A percentile compares a stretch with the other conserved stretches of the same genome.
Conservation (phyloP, 176 grass and related monocot species). For the maize (Zea mays) region Zm-B73-REFERENCE-NAM-5.0 NC_050099.1:70457501-70458000, state of each 20-base stretch:
- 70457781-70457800: slow-evolving; percentile 74
- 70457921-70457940: slow-evolving; percentile 81
- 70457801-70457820: slow-evolving; percentile 59
- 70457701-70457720: slow-evolving; percentile 52
- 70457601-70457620: slow-evolving; percentile 78
- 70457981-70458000: neutral
- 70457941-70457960: neutral
- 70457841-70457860: slow-evolving; percentile 88
- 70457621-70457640: slow-evolving; percentile 81
- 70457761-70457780: slow-evolving; percentile 76
- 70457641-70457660: slow-evolving; percentile 65
- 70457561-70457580: slow-evolving; percentile 83
- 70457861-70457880: slow-evolving; percentile 70
- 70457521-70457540: slow-evolving; percentile 61
- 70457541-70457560: slow-evolving; percentile 80
- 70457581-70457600: slow-evolving; percentile 65
- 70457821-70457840: slow-evolving; percentile 55
- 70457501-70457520: slow-evolving; percentile 74
- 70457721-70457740: slow-evolving; percentile 63
- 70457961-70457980: neutral
- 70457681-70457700: slow-evolving; percentile 80
- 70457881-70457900: slow-evolving; percentile 81
- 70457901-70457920: slow-evolving; percentile 96
- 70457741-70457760: slow-evolving; percentile 68
- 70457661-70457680: slow-evolving; percentile 87